A percentile compares a stretch with the other conserved stretches of the same genome.
Evolutionary conservation across 805 yeast genomes (phyloP).

Genomic region (Brettanomyces naardenensis): DNA sequence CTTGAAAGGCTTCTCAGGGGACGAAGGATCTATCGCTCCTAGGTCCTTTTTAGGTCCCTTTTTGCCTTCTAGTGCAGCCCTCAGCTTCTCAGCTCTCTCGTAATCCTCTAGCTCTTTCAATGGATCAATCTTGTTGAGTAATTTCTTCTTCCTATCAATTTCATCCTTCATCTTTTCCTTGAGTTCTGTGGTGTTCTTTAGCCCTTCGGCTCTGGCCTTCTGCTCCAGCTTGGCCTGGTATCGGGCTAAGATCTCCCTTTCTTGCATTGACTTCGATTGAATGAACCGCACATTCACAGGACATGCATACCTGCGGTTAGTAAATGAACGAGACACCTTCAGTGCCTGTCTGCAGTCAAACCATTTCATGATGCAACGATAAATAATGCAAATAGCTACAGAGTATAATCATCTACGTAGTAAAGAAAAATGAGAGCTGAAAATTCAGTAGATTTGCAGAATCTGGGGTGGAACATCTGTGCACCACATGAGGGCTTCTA

Average conservation of each 20-base stretch:
- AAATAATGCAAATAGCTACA: too few relatives aligned
- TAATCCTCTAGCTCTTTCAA: constrained; percentile 53
- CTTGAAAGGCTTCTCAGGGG: constrained; percentile 47
- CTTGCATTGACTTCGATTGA: constrained; percentile 20
- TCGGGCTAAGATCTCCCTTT: constrained; percentile 27
- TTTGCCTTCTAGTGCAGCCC: constrained; percentile 10
- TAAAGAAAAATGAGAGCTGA: too few relatives aligned
- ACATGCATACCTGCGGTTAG: constrained; percentile 14
- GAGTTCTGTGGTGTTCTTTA: constrained; percentile 46
- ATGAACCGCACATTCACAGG: constrained; percentile 21
- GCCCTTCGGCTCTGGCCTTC: constrained; percentile 35
- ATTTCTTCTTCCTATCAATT: constrained; percentile 46
- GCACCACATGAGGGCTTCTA: too few relatives aligned
- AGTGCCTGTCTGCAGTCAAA: too few relatives aligned
- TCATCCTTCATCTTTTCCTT: constrained; percentile 54
- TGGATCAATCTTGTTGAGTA: constrained; percentile 60
- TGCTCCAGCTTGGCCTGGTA: constrained; percentile 34
- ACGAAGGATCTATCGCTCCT: constrained; percentile 30
- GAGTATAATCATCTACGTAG: too few relatives aligned
- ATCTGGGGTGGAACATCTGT: too few relatives aligned
- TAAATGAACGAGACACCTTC: background rate
- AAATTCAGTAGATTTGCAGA: too few relatives aligned
- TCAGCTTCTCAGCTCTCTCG: constrained; percentile 19
- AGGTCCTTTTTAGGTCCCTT: constrained; percentile 23
- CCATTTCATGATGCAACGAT: too few relatives aligned